Conservation (phyloP, 345 rosid genomes). For the Litchi chinensis region DNA sequence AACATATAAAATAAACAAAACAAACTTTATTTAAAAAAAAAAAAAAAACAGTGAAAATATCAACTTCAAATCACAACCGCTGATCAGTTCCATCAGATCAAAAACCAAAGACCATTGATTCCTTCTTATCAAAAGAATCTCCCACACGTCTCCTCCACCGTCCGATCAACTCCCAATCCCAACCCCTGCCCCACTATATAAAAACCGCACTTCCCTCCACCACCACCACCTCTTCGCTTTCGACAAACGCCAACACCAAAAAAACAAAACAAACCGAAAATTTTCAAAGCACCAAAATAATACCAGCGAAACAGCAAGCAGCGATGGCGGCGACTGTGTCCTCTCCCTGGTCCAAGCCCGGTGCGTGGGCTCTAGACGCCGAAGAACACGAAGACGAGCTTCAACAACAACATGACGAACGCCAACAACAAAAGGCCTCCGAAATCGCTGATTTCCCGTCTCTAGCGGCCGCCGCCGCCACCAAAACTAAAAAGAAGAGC, state of each 20-base stretch:
- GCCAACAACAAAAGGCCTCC: conserved; percentile 6
- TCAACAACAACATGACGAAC: conserved; percentile 39
- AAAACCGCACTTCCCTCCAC: background rate
- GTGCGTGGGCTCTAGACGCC: conserved; percentile 93
- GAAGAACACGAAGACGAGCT: conserved; percentile 80
- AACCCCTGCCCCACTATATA: background rate
- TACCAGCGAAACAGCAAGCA: background rate
- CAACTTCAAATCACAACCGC: too few relatives aligned
- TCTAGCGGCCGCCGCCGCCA: conserved; percentile 63
- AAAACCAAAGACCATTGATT: background rate
- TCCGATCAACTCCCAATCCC: conserved; percentile 32
- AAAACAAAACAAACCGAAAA: too few relatives aligned
- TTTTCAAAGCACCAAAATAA: too few relatives aligned
- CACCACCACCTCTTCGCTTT: conserved; percentile 20
- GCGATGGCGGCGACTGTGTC: conserved; percentile 82
- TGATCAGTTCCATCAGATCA: too few relatives aligned
- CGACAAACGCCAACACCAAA: conserved; percentile 34
- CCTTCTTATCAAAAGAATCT: background rate
- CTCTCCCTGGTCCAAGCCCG: conserved; percentile 94
- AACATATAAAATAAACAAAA: too few relatives aligned
- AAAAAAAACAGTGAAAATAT: too few relatives aligned
- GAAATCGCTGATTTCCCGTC: conserved; percentile 59
- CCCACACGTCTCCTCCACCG: conserved; percentile 33
- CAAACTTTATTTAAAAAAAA: too few relatives aligned
- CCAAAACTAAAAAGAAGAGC: conserved; percentile 79